Evolutionary conservation across 208 protist genomes (phyloP).

Genomic region (Chromosphaera perkinsii): DNA sequence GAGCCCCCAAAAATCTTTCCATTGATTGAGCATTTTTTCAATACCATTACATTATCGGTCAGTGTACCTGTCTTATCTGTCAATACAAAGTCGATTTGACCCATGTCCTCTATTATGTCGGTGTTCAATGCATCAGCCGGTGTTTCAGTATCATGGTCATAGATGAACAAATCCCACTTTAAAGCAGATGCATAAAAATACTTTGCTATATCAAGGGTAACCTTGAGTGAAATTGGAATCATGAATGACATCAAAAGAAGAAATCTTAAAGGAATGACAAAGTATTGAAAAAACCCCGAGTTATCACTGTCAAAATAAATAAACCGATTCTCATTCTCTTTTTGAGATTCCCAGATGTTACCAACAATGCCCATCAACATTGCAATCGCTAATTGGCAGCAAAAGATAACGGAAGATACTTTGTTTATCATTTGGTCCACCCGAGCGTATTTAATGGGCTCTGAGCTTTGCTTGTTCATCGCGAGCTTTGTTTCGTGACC

Average conservation of each 20-base stretch:
- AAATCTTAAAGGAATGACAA: slow-evolving; percentile 81
- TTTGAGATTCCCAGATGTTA: not conserved
- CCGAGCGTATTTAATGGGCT: not conserved
- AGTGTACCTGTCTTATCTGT: slow-evolving; percentile 30
- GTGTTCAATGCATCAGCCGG: no score
- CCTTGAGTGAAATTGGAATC: slow-evolving; percentile 92
- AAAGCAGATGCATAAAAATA: slow-evolving; percentile 81
- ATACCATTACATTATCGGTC: slow-evolving; percentile 31
- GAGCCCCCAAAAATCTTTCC: not conserved
- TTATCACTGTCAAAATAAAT: not conserved
- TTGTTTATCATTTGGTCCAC: not conserved
- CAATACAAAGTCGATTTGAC: slow-evolving; percentile 35
- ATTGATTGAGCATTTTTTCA: slow-evolving; percentile 1
- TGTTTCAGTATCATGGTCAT: no score
- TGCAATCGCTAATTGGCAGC: not conserved
- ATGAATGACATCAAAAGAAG: slow-evolving; percentile 87
- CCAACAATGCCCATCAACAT: not conserved
- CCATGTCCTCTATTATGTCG: slow-evolving; percentile 46
- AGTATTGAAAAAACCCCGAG: not conserved
- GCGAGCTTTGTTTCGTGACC: no score
- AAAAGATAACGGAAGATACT: not conserved
- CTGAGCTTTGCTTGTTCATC: no score
- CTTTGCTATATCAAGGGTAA: slow-evolving; percentile 85
- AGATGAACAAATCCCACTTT: no score
- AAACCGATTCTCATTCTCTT: no score